A percentile compares a stretch with the other conserved stretches of the same genome.
Conservation (phyloP, 1,284 basidiomycete genomes). For the Melampsora abietis-canadensis region DNA sequence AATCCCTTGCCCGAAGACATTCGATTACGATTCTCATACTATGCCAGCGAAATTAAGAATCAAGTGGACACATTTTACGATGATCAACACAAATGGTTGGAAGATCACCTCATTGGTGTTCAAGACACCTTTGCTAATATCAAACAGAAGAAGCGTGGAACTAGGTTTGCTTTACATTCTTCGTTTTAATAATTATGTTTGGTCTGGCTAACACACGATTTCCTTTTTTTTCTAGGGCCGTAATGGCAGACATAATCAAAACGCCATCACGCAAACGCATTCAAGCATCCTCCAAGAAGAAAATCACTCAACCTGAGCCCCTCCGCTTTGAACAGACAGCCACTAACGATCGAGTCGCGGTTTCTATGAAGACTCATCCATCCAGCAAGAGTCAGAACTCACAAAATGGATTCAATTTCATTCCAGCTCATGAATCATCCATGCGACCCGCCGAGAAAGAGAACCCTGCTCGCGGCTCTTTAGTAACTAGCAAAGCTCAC, state of each 20-base stretch:
- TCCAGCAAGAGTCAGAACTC: no score
- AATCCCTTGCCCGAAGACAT: constrained; percentile 35
- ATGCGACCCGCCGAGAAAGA: no score
- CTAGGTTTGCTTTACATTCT: constrained; percentile 7
- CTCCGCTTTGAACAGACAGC: not conserved
- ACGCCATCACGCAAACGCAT: constrained; percentile 35
- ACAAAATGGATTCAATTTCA: no score
- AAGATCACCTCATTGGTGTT: constrained; percentile 37
- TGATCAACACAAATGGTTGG: constrained; percentile 41
- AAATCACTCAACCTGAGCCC: constrained; percentile 26
- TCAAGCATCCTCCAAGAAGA: constrained; percentile 19
- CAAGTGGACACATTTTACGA: constrained; percentile 35
- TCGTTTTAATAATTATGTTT: not conserved
- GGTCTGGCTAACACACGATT: not conserved
- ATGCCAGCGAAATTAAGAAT: constrained; percentile 39
- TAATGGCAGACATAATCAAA: constrained; percentile 42
- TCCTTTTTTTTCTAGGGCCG: constrained; percentile 11
- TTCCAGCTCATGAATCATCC: no score
- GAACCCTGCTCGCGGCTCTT: not conserved
- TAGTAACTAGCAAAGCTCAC: not conserved
- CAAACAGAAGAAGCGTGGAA: constrained; percentile 29
- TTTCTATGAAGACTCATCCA: no score
- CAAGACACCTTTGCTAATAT: constrained; percentile 29
- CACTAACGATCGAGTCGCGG: no score
- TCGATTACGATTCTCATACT: constrained; percentile 35